Evolutionary conservation across 225 moss, liverwort and hornwort species (phyloP).

Genomic region (Antitrichia curtipendula): DNA sequence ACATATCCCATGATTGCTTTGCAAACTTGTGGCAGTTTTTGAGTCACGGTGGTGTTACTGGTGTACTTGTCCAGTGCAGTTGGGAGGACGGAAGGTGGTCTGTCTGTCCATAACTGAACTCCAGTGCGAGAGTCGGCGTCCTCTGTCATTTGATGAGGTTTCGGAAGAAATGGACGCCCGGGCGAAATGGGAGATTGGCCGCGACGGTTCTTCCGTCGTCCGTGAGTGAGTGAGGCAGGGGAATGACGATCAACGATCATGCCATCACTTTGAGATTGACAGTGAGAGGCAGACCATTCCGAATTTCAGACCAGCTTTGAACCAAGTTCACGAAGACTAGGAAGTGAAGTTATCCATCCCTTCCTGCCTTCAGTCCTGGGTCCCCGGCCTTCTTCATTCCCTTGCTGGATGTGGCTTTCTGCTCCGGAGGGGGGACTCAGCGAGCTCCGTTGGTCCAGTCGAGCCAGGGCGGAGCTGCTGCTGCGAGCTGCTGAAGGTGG

Average conservation of each 20-base stretch:
- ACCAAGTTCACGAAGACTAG: background rate
- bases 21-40: background rate
- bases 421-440: background rate
- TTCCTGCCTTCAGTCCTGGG: background rate
- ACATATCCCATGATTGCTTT: background rate
- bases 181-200: background rate
- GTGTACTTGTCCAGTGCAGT: background rate
- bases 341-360: background rate
- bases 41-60: too few relatives aligned
- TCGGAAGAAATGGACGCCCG: background rate
- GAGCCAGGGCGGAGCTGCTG: background rate
- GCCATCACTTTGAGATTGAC: background rate
- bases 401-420: too few relatives aligned
- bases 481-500: background rate
- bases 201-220: background rate
- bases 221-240: background rate
- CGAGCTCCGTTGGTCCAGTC: background rate
- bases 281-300: background rate
- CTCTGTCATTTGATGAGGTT: background rate
- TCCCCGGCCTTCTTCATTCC: background rate
- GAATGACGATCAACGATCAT: background rate
- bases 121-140: background rate
- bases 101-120: background rate
- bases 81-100: background rate
- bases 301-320: background rate